Evolutionary conservation across 2,329 filamentous ascomycete genomes (phyloP), one percentile per base, ranked within the genome.

Genomic region (Cordyceps cicadae): DNA sequence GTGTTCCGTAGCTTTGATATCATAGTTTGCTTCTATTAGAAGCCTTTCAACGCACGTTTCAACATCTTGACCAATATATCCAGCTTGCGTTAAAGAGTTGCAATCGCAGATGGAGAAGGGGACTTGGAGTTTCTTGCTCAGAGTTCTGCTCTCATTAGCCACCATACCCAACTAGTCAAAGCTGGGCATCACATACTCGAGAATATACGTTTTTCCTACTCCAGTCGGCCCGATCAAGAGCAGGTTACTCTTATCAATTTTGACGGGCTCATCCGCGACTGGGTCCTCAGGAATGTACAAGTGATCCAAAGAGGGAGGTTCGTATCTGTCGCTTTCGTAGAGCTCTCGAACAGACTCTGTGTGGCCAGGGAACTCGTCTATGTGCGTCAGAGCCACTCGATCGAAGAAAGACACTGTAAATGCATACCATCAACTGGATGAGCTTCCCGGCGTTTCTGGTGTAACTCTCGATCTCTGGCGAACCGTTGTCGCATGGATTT

Each of bases 31-130:
- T 62, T 95, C 92, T 60, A 95, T 89, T 11, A 99, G 80, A 29
- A 99, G 80, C 50, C 94, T 83, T 69, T 97, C 91, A 46, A 99
- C 91, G 67, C 93, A 97, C 0, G 90, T 87, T 71, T 99, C 94
- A n/a, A 93, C 93, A 70, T 99, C 94, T 70, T 97, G 93, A 34
- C 94, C 94, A 66, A 99, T 97, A 68, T 99, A 99, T 29, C 94
- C 93, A 5, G 93, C 93, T 75, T 97, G 93, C 0, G 93, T 97
- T 65, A 97, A 92, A 6, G 92, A 90, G 55, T 94, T 97, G 73
- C 93, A 97, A 74, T 97, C 93, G 63, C 90, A 93, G 74, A 96
- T 96, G 64, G 90, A 92, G 70, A 97, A 96, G 0, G 94, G 94
- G 0, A 97, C 92, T 63, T 94, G 93, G n/a, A 99, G 83, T 57